A percentile compares a stretch with the other conserved stretches of the same genome.
phyloP scores from a whole-genome alignment of 768 basidiomycete species.

The Podaxis pistillaris region DNA sequence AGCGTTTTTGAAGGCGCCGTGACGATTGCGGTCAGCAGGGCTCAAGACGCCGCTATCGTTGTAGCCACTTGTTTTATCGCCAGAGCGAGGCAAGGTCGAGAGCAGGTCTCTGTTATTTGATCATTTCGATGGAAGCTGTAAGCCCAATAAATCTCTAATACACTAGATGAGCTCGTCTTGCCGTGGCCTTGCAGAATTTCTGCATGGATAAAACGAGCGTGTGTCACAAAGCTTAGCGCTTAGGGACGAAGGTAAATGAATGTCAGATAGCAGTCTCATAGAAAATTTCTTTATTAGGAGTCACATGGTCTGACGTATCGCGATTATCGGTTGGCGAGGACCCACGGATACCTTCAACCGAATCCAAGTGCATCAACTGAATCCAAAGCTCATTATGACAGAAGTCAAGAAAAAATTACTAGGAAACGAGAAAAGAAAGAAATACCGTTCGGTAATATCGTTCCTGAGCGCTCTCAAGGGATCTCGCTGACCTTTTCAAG shows the following conservation, averaged over 20 bases:
- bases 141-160: too few relatives aligned
- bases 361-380: background rate
- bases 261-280: background rate
- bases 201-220: too few relatives aligned
- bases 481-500: conserved; percentile 30
- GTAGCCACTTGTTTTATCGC: background rate
- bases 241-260: background rate
- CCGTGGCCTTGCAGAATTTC: too few relatives aligned
- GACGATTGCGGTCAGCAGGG: background rate
- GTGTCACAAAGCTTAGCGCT: background rate
- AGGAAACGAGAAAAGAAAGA: conserved; percentile 35
- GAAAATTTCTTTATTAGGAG: background rate
- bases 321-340: background rate
- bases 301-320: background rate
- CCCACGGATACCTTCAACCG: background rate
- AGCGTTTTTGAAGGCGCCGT: background rate
- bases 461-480: background rate
- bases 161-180: too few relatives aligned
- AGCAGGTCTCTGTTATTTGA: background rate
- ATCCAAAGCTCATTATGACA: conserved; percentile 19
- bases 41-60: background rate
- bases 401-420: conserved; percentile 28
- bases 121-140: too few relatives aligned
- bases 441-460: conserved; percentile 47
- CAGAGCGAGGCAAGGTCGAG: background rate